phyloP scores from a whole-genome alignment of 257 asterid species.

The Gentiana dahurica region DNA sequence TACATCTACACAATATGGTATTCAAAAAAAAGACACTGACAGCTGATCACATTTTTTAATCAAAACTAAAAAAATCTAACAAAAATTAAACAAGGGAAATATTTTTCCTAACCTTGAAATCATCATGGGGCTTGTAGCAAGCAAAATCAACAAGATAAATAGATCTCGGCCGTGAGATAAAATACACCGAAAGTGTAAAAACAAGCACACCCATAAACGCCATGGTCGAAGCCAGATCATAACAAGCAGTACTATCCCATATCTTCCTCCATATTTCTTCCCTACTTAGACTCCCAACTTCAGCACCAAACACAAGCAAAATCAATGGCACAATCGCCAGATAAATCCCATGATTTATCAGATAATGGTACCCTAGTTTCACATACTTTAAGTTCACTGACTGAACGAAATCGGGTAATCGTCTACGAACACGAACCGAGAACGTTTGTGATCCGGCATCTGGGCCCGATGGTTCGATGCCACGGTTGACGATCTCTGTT shows the following conservation, averaged over 20 bases:
- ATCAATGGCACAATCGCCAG: slow-evolving; percentile 64
- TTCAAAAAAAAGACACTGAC: no score
- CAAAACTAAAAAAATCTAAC: no score
- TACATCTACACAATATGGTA: no score
- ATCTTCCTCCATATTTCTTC: slow-evolving; percentile 70
- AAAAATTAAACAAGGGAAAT: no score
- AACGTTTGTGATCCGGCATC: slow-evolving; percentile 70
- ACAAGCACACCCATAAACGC: slow-evolving; percentile 48
- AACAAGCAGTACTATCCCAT: slow-evolving; percentile 57
- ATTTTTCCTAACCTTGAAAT: slow-evolving; percentile 43
- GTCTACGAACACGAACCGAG: slow-evolving; percentile 66
- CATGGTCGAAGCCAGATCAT: slow-evolving; percentile 54
- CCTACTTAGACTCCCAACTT: slow-evolving; percentile 66
- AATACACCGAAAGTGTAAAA: slow-evolving; percentile 47
- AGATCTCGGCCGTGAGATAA: slow-evolving; percentile 58
- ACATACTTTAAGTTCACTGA: slow-evolving; percentile 89
- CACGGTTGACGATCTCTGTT: slow-evolving; percentile 82
- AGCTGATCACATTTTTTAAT: no score
- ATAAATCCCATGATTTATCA: slow-evolving; percentile 65
- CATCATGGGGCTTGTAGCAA: slow-evolving; percentile 73
- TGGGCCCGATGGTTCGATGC: slow-evolving; percentile 59
- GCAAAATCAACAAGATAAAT: slow-evolving; percentile 80
- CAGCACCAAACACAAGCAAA: slow-evolving; percentile 61
- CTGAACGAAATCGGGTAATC: slow-evolving; percentile 80
- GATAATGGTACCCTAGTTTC: slow-evolving; percentile 73